Conservation (phyloP, 176 grass and related monocot genomes). For the Oryza coarctata region DNA sequence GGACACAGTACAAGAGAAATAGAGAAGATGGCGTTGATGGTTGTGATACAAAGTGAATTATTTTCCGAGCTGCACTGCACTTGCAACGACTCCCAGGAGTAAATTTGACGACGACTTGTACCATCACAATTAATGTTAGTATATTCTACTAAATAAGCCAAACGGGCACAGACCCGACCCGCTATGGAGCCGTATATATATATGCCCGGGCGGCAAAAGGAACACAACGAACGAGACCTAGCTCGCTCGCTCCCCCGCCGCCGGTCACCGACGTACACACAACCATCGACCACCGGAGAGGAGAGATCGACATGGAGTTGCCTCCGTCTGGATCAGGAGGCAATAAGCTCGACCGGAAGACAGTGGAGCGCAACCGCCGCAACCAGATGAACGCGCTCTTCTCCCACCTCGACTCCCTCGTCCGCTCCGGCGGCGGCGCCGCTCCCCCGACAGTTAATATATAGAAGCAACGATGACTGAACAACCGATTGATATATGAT, state of each 20-base stretch:
- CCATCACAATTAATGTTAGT: neutral
- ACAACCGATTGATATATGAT: neutral
- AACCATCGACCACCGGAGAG: no score
- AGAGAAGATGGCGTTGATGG: no score
- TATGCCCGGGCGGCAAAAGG: constrained; percentile 11
- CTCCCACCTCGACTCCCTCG: constrained; percentile 55
- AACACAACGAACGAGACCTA: neutral
- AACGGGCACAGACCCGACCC: neutral
- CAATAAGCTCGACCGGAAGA: constrained; percentile 63
- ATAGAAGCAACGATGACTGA: no score
- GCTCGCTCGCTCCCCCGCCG: neutral
- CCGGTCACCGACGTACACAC: constrained; percentile 19
- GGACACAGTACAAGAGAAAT: no score
- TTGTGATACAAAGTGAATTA: neutral
- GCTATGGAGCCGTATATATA: constrained; percentile 26
- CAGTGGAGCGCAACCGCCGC: constrained; percentile 67
- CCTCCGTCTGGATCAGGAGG: neutral
- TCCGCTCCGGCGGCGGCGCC: constrained; percentile 32
- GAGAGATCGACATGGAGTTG: neutral
- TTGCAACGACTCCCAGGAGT: neutral
- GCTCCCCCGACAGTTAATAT: constrained; percentile 14
- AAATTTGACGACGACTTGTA: neutral
- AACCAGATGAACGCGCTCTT: constrained; percentile 71
- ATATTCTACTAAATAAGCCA: neutral
- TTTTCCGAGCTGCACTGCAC: neutral